Evolutionary conservation across 2,329 filamentous ascomycete species (phyloP).

Genomic region (Verticillium klebahnii): DNA sequence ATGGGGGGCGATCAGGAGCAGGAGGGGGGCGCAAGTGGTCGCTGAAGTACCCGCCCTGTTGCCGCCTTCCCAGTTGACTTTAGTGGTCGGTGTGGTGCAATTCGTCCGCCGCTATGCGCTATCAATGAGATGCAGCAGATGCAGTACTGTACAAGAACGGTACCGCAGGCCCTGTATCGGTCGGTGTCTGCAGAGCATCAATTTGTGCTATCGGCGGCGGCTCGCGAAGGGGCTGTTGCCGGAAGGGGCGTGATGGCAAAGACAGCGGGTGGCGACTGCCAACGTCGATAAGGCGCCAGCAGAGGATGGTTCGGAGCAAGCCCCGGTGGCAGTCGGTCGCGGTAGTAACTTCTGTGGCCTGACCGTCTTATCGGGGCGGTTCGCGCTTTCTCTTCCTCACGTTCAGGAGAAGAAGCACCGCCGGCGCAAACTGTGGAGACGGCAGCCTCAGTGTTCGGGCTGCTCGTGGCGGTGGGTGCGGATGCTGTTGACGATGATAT

Average conservation of each 20-base stretch:
- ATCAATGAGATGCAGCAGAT: background rate
- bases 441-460: background rate
- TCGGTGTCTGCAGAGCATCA: background rate
- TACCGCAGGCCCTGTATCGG: background rate
- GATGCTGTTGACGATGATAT: background rate
- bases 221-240: background rate
- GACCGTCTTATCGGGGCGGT: background rate
- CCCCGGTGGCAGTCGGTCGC: background rate
- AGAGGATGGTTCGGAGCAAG: background rate
- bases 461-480: background rate
- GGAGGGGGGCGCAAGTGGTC: background rate
- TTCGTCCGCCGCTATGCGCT: background rate
- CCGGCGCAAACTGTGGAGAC: background rate
- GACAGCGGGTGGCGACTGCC: background rate
- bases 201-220: background rate
- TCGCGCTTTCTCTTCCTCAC: background rate
- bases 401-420: background rate
- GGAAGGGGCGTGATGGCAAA: background rate
- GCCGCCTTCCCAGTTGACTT: background rate
- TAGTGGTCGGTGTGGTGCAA: background rate
- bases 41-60: background rate
- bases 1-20: background rate
- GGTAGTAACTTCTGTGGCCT: background rate
- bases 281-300: background rate
- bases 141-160: background rate